Percentiles rank a stretch among this genome's conserved stretches.
Conservation (phyloP, 208 protist species). For the Acanthamoeba divionensis region DNA sequence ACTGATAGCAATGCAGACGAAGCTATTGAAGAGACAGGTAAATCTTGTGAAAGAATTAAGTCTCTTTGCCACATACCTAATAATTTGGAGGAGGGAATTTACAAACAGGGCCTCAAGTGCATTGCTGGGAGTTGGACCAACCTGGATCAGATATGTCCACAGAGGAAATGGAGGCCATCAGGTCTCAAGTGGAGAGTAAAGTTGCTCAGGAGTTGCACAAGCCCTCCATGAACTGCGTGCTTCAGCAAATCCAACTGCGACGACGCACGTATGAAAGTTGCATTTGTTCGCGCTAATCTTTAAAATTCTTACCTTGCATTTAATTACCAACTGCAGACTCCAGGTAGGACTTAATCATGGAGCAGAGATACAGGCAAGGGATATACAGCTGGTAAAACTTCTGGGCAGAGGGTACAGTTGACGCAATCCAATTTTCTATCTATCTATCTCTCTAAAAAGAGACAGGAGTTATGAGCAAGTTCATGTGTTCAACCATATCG, state of each 20-base stretch:
- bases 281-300: background rate
- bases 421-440: background rate
- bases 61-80: background rate
- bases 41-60: no score
- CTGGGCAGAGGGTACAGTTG: background rate
- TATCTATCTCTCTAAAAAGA: no score
- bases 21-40: no score
- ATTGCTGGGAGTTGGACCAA: background rate
- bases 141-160: background rate
- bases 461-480: no score
- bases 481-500: no score
- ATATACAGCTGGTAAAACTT: conserved; percentile 18
- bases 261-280: background rate
- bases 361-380: background rate
- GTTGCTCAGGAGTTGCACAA: conserved; percentile 25
- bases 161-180: conserved; percentile 26
- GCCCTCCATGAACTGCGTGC: background rate
- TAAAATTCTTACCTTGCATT: background rate
- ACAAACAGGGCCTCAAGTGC: background rate
- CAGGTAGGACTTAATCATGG: background rate
- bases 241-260: conserved; percentile 2
- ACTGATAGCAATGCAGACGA: background rate
- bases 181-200: background rate
- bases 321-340: background rate
- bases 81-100: background rate